These are phyloP conservation scores for Vaccinium macrocarpon DNA, from an alignment of 148 eudicot genomes.

Conservation along the genomic window DNA sequence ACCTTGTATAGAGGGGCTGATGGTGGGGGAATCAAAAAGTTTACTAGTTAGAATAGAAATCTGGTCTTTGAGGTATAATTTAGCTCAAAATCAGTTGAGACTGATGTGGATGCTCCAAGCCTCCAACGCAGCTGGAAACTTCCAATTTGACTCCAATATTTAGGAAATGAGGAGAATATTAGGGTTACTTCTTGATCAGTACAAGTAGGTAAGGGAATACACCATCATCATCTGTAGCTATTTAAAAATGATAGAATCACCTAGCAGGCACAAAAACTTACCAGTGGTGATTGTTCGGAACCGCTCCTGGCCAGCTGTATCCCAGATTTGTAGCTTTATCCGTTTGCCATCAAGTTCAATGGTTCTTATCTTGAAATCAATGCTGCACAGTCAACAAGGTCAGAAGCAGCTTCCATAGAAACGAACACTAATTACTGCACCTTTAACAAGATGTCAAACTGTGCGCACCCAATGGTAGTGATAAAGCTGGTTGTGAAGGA, in stretches of 20 bases:
- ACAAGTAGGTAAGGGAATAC: background rate
- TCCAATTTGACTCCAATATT: background rate
- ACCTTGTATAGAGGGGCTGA: too few species aligned
- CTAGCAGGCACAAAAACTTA: constrained; percentile 19
- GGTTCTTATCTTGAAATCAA: constrained; percentile 85
- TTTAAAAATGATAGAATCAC: background rate
- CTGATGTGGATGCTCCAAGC: too few species aligned
- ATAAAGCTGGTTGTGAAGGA: constrained; percentile 94
- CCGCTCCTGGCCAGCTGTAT: constrained; percentile 90
- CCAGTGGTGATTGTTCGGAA: constrained; percentile 85
- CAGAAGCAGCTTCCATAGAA: constrained; percentile 5
- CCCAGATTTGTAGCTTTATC: constrained; percentile 89
- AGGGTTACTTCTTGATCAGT: background rate
- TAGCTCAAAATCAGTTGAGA: too few species aligned
- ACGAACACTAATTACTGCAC: background rate
- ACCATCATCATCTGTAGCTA: background rate
- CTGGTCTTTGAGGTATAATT: too few species aligned
- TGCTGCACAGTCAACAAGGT: constrained; percentile 36
- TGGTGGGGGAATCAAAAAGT: too few species aligned
- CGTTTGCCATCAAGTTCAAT: constrained; percentile 88
- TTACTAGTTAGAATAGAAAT: too few species aligned
- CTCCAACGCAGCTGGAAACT: background rate
- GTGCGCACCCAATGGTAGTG: constrained; percentile 82
- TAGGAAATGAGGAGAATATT: background rate
- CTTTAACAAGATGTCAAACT: background rate